Conservation (phyloP, 129 eudicot genomes). For the Oenanthe sinensis region DNA sequence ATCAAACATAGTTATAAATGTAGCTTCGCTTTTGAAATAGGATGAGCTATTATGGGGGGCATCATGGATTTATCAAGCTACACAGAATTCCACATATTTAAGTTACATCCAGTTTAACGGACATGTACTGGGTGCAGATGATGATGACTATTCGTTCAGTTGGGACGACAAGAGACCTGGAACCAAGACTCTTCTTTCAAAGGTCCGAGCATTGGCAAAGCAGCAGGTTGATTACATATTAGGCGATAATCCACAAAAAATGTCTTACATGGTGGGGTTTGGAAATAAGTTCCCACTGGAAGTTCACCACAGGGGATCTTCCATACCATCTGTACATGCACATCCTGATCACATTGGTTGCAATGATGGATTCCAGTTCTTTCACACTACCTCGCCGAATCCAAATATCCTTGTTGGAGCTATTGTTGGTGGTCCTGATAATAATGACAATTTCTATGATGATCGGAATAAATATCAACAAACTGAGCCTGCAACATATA, state of each 20-base stretch:
- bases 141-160: conserved; percentile 76
- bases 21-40: conserved; percentile 20
- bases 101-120: conserved; percentile 76
- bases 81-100: conserved; percentile 42
- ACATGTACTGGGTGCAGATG: conserved; percentile 61
- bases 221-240: conserved; percentile 76
- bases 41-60: conserved; percentile 98
- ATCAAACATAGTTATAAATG: background rate
- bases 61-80: conserved; percentile 85
- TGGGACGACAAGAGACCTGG: conserved; percentile 95
- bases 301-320: conserved; percentile 81
- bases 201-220: conserved; percentile 54
- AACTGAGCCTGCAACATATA: conserved; percentile 91
- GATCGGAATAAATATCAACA: conserved; percentile 68
- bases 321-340: conserved; percentile 56
- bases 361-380: conserved; percentile 57
- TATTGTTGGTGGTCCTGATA: conserved; percentile 79
- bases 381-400: conserved; percentile 42
- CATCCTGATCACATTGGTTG: conserved; percentile 62
- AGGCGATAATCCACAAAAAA: conserved; percentile 67
- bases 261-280: conserved; percentile 93
- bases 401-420: conserved; percentile 80
- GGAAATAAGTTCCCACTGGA: conserved; percentile 58
- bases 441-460: conserved; percentile 49
- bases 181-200: conserved; percentile 69